Evolutionary conservation across 495 filamentous ascomycete species (phyloP).

Genomic region (Penicillium nucicola): DNA sequence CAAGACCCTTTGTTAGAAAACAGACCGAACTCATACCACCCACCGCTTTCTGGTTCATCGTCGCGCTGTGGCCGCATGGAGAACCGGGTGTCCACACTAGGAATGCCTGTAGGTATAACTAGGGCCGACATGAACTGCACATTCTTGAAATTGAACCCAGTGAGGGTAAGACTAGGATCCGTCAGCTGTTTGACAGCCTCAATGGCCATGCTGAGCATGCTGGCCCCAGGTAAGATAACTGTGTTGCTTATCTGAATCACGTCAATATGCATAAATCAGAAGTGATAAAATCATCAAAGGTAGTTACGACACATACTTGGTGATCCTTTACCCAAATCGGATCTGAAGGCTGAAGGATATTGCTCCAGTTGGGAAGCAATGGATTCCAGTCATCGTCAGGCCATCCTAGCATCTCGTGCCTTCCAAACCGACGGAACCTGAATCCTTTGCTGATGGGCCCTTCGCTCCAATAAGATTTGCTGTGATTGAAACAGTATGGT

Average conservation of each 20-base stretch:
- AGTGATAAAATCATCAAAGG: too few relatives aligned
- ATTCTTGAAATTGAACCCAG: slow-evolving; percentile 21
- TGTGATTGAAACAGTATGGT: not conserved
- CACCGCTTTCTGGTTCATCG: too few relatives aligned
- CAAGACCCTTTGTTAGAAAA: too few relatives aligned
- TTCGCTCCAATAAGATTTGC: not conserved
- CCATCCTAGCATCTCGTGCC: not conserved
- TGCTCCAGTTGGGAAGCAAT: too few relatives aligned
- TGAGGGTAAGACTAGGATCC: not conserved
- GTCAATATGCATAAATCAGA: slow-evolving; percentile 4
- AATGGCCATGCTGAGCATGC: slow-evolving; percentile 34
- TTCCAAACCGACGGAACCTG: not conserved
- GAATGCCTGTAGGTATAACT: slow-evolving; percentile 17
- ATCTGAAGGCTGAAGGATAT: too few relatives aligned
- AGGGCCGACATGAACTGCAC: slow-evolving; percentile 27
- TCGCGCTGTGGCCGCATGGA: too few relatives aligned
- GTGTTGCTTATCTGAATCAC: slow-evolving; percentile 19
- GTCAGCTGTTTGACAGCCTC: slow-evolving; percentile 28
- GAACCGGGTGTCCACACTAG: too few relatives aligned
- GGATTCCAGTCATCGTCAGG: not conserved
- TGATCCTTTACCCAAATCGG: slow-evolving; percentile 18
- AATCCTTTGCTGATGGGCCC: not conserved
- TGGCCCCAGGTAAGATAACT: slow-evolving; percentile 34
- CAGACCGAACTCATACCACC: too few relatives aligned
- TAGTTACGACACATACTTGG: too few relatives aligned